Conservation (phyloP, 2,329 filamentous ascomycete genomes). For the Rutstroemia sp. region DNA sequence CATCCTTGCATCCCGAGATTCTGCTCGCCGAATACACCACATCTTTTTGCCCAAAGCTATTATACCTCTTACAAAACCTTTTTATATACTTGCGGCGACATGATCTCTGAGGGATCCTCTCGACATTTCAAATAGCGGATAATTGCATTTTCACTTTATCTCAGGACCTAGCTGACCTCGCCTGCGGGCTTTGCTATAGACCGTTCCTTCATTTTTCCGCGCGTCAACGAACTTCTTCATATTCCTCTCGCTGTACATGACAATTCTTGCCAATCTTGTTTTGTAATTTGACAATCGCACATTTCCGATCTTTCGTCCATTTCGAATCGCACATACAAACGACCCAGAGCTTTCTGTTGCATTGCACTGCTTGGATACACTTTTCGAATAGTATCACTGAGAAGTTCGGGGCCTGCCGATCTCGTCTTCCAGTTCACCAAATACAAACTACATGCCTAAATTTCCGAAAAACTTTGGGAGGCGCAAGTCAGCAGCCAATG, state of each 20-base stretch:
- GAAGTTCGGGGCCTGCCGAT: conserved; percentile 5
- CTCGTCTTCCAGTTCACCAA: conserved; percentile 9
- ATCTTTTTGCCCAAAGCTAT: not conserved
- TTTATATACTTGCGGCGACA: conserved; percentile 12
- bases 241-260: conserved; percentile 1
- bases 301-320: not conserved
- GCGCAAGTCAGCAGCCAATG: conserved; percentile 29
- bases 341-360: not conserved
- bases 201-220: conserved; percentile 20
- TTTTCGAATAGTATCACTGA: conserved; percentile 1
- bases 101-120: conserved; percentile 11
- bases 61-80: not conserved
- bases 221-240: conserved; percentile 1
- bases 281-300: not conserved
- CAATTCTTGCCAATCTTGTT: not conserved
- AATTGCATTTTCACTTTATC: conserved; percentile 16
- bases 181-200: conserved; percentile 17
- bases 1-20: conserved; percentile 8
- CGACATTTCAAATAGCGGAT: conserved; percentile 18
- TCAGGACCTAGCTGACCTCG: conserved; percentile 21
- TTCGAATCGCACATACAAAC: not conserved
- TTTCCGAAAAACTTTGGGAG: conserved; percentile 30
- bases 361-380: not conserved
- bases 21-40: conserved; percentile 15
- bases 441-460: conserved; percentile 30